Evolutionary conservation across 306 rosid genomes (phyloP).

Genomic region (Abrus precatorius): DNA sequence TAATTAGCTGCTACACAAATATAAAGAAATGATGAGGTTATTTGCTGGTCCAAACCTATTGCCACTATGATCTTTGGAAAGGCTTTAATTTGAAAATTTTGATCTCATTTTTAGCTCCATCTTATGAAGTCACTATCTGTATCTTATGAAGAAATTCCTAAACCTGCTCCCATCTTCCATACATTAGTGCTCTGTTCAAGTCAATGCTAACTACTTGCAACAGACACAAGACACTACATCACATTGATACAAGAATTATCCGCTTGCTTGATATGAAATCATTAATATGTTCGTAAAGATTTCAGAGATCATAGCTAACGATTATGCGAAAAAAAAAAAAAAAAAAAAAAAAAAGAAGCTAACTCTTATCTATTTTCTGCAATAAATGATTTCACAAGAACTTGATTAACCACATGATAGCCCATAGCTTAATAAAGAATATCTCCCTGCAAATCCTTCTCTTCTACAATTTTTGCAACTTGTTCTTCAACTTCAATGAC

Average conservation of each 20-base stretch:
- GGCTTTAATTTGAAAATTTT: neutral
- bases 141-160: slow-evolving; percentile 18
- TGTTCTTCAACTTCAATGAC: slow-evolving; percentile 9
- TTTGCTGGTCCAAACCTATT: neutral
- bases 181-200: neutral
- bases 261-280: neutral
- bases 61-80: slow-evolving; percentile 6
- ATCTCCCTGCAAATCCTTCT: neutral
- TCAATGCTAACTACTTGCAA: neutral
- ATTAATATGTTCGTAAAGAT: slow-evolving; percentile 13
- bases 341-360: neutral
- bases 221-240: too few species aligned
- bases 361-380: slow-evolving; percentile 19
- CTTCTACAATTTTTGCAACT: neutral
- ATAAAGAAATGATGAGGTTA: neutral
- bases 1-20: slow-evolving; percentile 2
- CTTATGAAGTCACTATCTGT: neutral
- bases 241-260: neutral
- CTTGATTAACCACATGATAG: slow-evolving; percentile 20
- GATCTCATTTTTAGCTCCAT: slow-evolving; percentile 7
- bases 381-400: neutral
- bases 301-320: neutral
- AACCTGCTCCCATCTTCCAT: slow-evolving; percentile 1
- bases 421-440: neutral
- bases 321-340: neutral